Conservation (phyloP, 345 rosid species). For the Eucalyptus erythrocorys region DNA sequence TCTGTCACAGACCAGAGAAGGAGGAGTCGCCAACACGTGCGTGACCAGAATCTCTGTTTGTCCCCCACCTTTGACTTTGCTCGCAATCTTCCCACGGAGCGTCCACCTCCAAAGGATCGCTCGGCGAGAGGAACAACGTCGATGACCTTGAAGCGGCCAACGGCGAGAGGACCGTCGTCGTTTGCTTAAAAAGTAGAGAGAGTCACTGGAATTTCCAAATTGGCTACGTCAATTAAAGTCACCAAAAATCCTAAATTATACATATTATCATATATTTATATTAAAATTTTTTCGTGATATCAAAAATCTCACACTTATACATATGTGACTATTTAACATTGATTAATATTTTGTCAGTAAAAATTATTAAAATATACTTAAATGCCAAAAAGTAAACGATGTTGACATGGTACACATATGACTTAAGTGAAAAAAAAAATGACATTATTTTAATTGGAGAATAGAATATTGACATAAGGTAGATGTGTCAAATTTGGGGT, state of each 20-base stretch:
- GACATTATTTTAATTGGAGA: too few species aligned
- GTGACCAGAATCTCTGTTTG: not conserved
- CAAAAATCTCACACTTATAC: not conserved
- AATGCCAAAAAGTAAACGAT: too few species aligned
- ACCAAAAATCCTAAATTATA: too few species aligned
- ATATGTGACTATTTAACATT: rapidly evolving
- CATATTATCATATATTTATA: rapidly evolving
- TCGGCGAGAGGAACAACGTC: not conserved
- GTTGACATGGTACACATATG: too few species aligned
- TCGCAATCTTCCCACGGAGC: not conserved
- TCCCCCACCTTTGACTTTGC: not conserved
- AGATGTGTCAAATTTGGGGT: not conserved
- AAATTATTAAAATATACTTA: not conserved
- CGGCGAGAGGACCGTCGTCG: too few species aligned
- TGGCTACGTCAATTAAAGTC: too few species aligned
- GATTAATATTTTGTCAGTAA: too few species aligned
- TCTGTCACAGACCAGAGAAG: not conserved
- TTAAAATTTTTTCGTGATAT: rapidly evolving
- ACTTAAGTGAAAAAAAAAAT: rapidly evolving
- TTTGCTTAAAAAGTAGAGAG: too few species aligned
- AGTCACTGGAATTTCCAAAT: too few species aligned
- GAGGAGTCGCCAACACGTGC: not conserved
- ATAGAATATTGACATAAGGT: too few species aligned
- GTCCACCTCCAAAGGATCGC: not conserved
- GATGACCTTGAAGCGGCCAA: too few species aligned